Conservation (phyloP, 305 asterid species). For the Fraxinus albicans region DNA sequence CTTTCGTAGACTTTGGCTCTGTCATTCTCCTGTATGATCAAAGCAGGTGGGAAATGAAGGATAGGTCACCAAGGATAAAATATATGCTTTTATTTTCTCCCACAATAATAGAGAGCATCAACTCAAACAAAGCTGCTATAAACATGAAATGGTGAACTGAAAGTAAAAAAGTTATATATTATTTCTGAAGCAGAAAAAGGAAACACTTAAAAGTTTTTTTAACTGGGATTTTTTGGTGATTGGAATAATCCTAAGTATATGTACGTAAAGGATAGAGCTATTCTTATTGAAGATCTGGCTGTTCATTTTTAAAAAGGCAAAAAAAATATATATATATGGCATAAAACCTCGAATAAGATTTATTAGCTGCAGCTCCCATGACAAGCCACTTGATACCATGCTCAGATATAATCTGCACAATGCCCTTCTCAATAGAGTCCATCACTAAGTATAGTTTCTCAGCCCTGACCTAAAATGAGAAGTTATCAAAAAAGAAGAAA, state of each 20-base stretch:
- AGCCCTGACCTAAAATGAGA: conserved; percentile 52
- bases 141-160: neutral
- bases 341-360: conserved; percentile 65
- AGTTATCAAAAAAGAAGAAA: conserved; percentile 4
- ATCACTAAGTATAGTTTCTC: conserved; percentile 59
- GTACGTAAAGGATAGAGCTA: neutral
- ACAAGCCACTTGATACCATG: conserved; percentile 70
- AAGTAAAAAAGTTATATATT: neutral
- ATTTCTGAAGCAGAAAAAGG: neutral
- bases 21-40: conserved; percentile 62
- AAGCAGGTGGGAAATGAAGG: neutral
- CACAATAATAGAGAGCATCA: neutral
- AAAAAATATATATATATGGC: neutral
- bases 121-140: neutral
- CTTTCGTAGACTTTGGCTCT: conserved; percentile 77
- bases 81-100: neutral
- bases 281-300: neutral
- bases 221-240: neutral
- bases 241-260: neutral
- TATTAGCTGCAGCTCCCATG: conserved; percentile 87
- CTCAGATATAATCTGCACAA: conserved; percentile 62
- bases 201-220: neutral
- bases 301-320: neutral
- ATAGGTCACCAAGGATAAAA: neutral
- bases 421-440: conserved; percentile 73